Evolutionary conservation across 2,329 filamentous ascomycete genomes (phyloP).

Genomic region (Sclerotinia subarctica): DNA sequence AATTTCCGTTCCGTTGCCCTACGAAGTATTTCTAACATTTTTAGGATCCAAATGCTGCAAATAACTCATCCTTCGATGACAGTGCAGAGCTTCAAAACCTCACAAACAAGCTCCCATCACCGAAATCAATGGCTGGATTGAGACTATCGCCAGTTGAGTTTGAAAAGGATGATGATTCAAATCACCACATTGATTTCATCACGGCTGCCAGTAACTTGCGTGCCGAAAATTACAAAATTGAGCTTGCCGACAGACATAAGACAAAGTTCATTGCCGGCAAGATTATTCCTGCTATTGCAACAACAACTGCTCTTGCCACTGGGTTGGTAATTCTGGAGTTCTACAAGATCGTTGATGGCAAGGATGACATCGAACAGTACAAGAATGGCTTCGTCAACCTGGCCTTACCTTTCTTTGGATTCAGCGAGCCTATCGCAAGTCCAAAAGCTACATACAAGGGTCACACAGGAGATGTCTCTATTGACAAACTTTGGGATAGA

Average conservation of each 20-base stretch:
- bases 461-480: constrained; percentile 70
- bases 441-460: constrained; percentile 89
- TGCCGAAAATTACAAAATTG: constrained; percentile 97
- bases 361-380: constrained; percentile 96
- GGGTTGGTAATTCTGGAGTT: constrained; percentile 89
- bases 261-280: constrained; percentile 99
- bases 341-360: constrained; percentile 95
- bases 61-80: constrained; percentile 60
- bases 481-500: constrained; percentile 98
- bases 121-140: constrained; percentile 80
- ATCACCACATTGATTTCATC: constrained; percentile 99
- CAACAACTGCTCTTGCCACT: constrained; percentile 92
- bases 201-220: constrained; percentile 94
- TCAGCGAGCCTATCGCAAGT: constrained; percentile 93
- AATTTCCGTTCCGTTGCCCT: background rate
- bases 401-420: constrained; percentile 94
- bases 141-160: constrained; percentile 92
- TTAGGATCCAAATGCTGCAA: constrained; percentile 69
- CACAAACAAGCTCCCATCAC: constrained; percentile 67
- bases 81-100: constrained; percentile 72
- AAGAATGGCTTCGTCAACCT: constrained; percentile 99
- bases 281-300: constrained; percentile 98
- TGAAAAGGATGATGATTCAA: constrained; percentile 97
- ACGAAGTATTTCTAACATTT: constrained; percentile 30
- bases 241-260: constrained; percentile 88